phyloP scores from a whole-genome alignment of 2,329 filamentous ascomycete genomes.

The Microcyclospora tardicrescens region DNA sequence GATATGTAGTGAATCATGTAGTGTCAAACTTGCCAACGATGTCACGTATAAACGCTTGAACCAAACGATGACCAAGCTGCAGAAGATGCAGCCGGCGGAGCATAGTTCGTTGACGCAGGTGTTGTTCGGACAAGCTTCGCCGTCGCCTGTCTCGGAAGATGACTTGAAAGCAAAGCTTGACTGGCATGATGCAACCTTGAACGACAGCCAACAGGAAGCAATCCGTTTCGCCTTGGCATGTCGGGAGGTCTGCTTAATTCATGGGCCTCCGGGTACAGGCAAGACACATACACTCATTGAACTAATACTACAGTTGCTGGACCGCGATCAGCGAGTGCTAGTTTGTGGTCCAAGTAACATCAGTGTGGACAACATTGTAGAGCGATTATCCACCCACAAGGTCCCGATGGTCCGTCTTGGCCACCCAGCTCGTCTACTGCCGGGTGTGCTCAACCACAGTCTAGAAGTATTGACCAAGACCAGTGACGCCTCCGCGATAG shows the following conservation, averaged over 20 bases:
- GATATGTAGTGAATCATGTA: constrained; percentile 18
- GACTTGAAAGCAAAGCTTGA: constrained; percentile 34
- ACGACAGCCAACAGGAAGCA: constrained; percentile 50
- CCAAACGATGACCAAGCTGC: constrained; percentile 48
- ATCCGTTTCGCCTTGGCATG: constrained; percentile 73
- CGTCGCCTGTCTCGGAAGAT: constrained; percentile 33
- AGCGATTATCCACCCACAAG: constrained; percentile 72
- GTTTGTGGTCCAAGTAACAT: constrained; percentile 98
- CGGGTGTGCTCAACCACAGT: constrained; percentile 77
- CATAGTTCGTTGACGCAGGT: constrained; percentile 47
- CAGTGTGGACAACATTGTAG: constrained; percentile 95
- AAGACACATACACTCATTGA: constrained; percentile 97
- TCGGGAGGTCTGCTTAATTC: constrained; percentile 74
- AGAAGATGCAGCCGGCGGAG: constrained; percentile 42
- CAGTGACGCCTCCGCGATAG: constrained; percentile 78
- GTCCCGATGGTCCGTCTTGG: constrained; percentile 80
- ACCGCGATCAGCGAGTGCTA: constrained; percentile 58
- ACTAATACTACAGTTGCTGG: constrained; percentile 79
- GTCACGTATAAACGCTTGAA: constrained; percentile 54
- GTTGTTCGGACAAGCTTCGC: constrained; percentile 45
- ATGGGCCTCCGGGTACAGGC: constrained; percentile 89
- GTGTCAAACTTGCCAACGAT: constrained; percentile 54
- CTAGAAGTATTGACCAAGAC: constrained; percentile 83
- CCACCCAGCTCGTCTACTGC: constrained; percentile 80
- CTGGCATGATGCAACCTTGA: constrained; percentile 44